A percentile compares a stretch with the other conserved stretches of the same genome.
Evolutionary conservation across 768 basidiomycete species (phyloP).

Genomic region (Infundibulicybe gibba): DNA sequence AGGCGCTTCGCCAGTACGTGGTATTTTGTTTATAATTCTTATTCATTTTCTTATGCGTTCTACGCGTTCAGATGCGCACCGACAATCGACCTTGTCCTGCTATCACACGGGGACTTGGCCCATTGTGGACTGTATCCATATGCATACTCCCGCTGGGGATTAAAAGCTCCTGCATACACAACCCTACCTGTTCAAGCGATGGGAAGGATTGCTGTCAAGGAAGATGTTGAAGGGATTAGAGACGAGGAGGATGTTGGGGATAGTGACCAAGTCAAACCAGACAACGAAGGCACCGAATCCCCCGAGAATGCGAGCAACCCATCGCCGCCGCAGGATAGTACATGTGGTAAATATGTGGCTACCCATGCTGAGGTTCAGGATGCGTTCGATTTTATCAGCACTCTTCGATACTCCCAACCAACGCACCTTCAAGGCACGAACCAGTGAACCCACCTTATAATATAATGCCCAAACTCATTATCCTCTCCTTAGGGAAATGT

Average conservation of each 20-base stretch:
- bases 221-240: slow-evolving; percentile 81
- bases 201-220: slow-evolving; percentile 86
- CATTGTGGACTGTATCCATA: slow-evolving; percentile 94
- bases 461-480: slow-evolving; percentile 5
- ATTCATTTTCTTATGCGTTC: neutral
- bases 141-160: slow-evolving; percentile 82
- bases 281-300: slow-evolving; percentile 22
- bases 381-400: slow-evolving; percentile 89
- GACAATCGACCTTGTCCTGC: slow-evolving; percentile 82
- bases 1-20: slow-evolving; percentile 63
- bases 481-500: slow-evolving; percentile 66
- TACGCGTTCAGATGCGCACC: slow-evolving; percentile 59
- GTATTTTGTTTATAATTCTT: neutral
- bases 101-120: slow-evolving; percentile 89
- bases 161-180: slow-evolving; percentile 89
- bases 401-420: slow-evolving; percentile 92
- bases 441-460: slow-evolving; percentile 1
- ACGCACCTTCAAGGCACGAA: slow-evolving; percentile 86
- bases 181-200: slow-evolving; percentile 95
- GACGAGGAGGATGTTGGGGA: slow-evolving; percentile 72
- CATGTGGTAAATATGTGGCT: slow-evolving; percentile 62
- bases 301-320: slow-evolving; percentile 20
- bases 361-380: slow-evolving; percentile 85
- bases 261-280: slow-evolving; percentile 19
- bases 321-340: slow-evolving; percentile 19